phyloP scores from a whole-genome alignment of 1,139 yeast species.

The Diutina siamensis region DNA sequence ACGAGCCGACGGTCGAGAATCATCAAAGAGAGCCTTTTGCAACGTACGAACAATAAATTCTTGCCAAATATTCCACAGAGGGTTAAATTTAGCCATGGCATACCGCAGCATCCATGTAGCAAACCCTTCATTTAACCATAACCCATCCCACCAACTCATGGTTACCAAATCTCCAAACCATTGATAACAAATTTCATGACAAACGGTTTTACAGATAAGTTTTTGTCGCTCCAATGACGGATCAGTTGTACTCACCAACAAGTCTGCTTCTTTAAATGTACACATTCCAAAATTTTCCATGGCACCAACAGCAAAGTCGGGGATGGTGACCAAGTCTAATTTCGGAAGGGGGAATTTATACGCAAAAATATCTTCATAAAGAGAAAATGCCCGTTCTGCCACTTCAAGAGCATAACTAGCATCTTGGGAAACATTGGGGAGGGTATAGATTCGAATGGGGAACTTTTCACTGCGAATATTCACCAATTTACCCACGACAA shows the following conservation, averaged over 20 bases:
- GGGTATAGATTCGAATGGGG: neutral
- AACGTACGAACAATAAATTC: neutral
- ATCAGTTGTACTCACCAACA: neutral
- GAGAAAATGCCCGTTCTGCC: neutral
- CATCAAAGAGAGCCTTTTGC: neutral
- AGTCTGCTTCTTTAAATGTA: neutral
- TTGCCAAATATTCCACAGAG: neutral
- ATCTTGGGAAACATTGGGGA: neutral
- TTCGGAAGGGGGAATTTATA: neutral
- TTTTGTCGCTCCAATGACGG: neutral
- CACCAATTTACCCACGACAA: neutral
- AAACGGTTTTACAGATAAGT: neutral
- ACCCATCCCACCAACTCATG: neutral
- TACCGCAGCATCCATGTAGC: neutral
- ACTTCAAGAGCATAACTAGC: neutral
- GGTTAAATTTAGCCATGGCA: neutral
- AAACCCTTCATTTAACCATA: neutral
- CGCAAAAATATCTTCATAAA: neutral
- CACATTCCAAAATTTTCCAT: neutral
- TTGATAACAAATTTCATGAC: neutral
- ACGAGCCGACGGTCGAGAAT: neutral
- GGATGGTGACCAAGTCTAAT: neutral
- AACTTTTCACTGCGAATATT: neutral
- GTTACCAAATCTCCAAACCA: constrained; percentile 3
- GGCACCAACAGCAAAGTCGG: neutral